Base-by-base conservation (phyloP, 768 basidiomycete genomes). In the Tricholoma saponaceum region DNA sequence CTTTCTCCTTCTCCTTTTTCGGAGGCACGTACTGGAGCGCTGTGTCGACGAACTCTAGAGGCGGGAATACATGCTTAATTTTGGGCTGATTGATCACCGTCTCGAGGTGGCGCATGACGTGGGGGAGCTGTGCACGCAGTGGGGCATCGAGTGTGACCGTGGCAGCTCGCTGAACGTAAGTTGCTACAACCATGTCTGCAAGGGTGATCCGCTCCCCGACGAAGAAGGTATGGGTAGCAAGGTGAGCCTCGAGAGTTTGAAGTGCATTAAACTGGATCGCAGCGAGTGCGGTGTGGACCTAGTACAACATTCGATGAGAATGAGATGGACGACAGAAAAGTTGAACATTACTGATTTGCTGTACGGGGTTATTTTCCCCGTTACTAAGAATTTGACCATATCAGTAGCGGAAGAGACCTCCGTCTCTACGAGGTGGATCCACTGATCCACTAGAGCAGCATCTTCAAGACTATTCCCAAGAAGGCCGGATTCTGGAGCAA, bases 151-250 rank as follows among this genome's bases (percentile, higher is more conserved):
- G 61, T 60, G 82, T 83, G 62, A 75, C n/a, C 22, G 65, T 54
- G 66, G 83, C 82, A 2, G 80, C 79, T 60, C 78, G 77, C 62
- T 78, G 78, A 60, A 93, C 69, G 68, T 81, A 62, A 53, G 78
- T 70, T 35, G 89, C 91, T 62, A 92, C 64, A 67, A 72, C 70
- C 72, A 99, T 71, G 67, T 99, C 97, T 61, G 95, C 97, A 49
- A 96, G 81, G 60, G 94, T 92, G 80, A 98, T 89, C 67, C 96
- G 91, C 70, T 99, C 92, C 62, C 87, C 88, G 55, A 94, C 94
- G 66, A 98, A 83, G 83, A 86, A 98, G 47, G 96, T 99, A 68
- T 83, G 85, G 57, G 83, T 79, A 51, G 78, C 69, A 65, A 99
- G 85, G 77, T 90, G 82, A 32, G 74, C 71, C 62, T 99, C 84